A percentile compares a stretch with the other conserved stretches of the same genome.
Evolutionary conservation across 345 rosid species (phyloP).

Genomic region (Rhodomyrtus tomentosa): DNA sequence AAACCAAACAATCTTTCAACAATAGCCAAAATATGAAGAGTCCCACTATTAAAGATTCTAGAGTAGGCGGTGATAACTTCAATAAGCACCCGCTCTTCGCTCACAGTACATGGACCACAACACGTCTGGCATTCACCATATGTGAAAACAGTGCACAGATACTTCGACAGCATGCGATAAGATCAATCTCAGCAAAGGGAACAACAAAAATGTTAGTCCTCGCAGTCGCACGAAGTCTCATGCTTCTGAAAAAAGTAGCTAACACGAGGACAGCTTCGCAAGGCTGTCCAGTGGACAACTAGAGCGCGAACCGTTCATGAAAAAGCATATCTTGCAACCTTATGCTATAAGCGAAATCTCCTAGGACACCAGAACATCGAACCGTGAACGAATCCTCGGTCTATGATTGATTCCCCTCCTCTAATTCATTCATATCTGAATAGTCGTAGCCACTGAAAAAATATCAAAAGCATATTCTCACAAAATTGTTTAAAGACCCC

Average conservation of each 20-base stretch:
- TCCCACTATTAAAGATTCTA: too few relatives aligned
- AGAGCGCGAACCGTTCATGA: not conserved
- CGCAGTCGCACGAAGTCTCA: not conserved
- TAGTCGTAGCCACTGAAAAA: not conserved
- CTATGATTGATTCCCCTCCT: not conserved
- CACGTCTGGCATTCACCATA: not conserved
- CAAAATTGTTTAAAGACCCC: not conserved
- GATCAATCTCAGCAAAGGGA: not conserved
- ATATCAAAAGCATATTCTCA: not conserved
- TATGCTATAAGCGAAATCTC: not conserved
- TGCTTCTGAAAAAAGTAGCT: not conserved
- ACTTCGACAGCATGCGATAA: not conserved
- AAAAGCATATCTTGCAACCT: not conserved
- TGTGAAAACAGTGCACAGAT: not conserved
- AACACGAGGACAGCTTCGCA: not conserved
- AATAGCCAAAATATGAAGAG: too few relatives aligned
- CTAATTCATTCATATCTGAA: not conserved
- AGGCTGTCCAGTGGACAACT: not conserved
- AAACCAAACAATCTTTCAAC: too few relatives aligned
- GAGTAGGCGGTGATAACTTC: too few relatives aligned
- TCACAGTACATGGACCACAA: not conserved
- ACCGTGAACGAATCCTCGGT: not conserved
- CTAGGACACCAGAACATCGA: too few relatives aligned
- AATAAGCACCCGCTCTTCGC: not conserved
- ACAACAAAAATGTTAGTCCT: not conserved